A percentile compares a stretch with the other conserved stretches of the same genome.
These are phyloP conservation scores for Proliferodiscus dingleyae DNA, from an alignment of 2,329 filamentous ascomycete genomes.

Conservation along the genomic window DNA sequence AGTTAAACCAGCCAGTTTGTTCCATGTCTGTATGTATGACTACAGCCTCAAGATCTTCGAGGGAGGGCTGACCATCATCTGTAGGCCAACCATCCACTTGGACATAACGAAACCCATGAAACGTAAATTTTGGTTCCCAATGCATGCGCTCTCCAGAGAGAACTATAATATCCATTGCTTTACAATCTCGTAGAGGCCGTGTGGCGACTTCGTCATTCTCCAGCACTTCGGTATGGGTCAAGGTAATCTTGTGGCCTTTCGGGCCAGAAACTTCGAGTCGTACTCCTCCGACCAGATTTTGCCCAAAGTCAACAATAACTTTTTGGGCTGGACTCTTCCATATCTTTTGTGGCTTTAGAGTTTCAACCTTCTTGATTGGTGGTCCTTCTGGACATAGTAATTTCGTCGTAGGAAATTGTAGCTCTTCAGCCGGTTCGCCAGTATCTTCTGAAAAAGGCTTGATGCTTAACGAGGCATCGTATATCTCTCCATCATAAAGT, in stretches of 20 bases:
- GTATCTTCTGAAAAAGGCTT: constrained; percentile 21
- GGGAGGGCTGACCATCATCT: neutral
- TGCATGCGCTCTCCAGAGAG: constrained; percentile 30
- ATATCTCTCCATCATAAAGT: constrained; percentile 50
- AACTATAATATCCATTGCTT: constrained; percentile 35
- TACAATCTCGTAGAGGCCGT: constrained; percentile 37
- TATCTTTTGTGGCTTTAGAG: constrained; percentile 34
- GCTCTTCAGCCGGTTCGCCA: constrained; percentile 32
- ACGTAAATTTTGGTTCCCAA: constrained; percentile 40
- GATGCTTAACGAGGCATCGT: constrained; percentile 37
- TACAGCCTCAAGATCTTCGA: constrained; percentile 19
- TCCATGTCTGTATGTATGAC: constrained; percentile 26
- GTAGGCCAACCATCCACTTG: constrained; percentile 19
- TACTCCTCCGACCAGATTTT: constrained; percentile 52
- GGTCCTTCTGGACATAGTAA: constrained; percentile 39
- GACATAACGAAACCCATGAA: constrained; percentile 43
- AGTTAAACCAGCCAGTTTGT: constrained; percentile 23
- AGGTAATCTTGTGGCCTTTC: constrained; percentile 37
- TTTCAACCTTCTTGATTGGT: constrained; percentile 37
- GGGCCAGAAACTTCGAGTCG: constrained; percentile 35
- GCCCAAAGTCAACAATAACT: constrained; percentile 50
- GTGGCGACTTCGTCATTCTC: constrained; percentile 38
- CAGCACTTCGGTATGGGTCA: constrained; percentile 41
- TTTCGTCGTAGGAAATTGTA: constrained; percentile 25
- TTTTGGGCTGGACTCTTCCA: constrained; percentile 38